These are phyloP conservation scores for Trametes versicolor DNA, from an alignment of 1,284 basidiomycete species.

Conservation along the genomic window DNA sequence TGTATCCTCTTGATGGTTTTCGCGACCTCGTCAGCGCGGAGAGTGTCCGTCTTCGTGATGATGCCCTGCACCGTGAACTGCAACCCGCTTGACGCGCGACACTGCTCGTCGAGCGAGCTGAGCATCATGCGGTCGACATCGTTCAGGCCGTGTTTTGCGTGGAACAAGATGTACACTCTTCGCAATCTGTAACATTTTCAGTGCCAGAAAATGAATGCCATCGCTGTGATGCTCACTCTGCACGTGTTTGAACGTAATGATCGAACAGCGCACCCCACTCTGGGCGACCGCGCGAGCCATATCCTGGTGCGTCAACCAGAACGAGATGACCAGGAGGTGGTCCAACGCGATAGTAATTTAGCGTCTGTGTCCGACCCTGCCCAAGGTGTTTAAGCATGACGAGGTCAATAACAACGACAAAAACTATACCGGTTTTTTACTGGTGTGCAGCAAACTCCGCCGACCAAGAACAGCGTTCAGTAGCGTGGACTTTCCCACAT, in stretches of 20 bases:
- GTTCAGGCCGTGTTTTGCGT: conserved; percentile 69
- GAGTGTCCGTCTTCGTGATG: conserved; percentile 73
- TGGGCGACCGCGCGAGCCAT: conserved; percentile 73
- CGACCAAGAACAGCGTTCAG: conserved; percentile 74
- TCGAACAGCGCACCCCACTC: conserved; percentile 80
- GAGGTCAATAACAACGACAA: background rate
- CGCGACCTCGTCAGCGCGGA: conserved; percentile 49
- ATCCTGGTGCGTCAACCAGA: conserved; percentile 81
- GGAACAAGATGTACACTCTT: conserved; percentile 75
- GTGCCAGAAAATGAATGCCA: background rate
- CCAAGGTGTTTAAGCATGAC: background rate
- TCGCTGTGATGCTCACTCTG: conserved; percentile 57
- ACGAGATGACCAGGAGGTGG: conserved; percentile 62
- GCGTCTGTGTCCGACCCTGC: conserved; percentile 73
- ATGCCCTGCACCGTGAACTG: conserved; percentile 72
- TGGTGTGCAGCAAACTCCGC: conserved; percentile 64
- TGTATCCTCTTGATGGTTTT: conserved; percentile 43
- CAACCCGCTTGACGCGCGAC: conserved; percentile 48
- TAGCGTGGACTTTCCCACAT: conserved; percentile 78
- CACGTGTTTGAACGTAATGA: conserved; percentile 65
- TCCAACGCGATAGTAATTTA: conserved; percentile 78
- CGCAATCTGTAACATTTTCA: conserved; percentile 57
- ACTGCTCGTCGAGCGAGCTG: conserved; percentile 53
- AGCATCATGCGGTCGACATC: conserved; percentile 70
- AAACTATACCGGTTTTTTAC: conserved; percentile 68